Base-by-base conservation (phyloP, 176 grass and related monocot genomes). In the Microstegium vimineum region DNA sequence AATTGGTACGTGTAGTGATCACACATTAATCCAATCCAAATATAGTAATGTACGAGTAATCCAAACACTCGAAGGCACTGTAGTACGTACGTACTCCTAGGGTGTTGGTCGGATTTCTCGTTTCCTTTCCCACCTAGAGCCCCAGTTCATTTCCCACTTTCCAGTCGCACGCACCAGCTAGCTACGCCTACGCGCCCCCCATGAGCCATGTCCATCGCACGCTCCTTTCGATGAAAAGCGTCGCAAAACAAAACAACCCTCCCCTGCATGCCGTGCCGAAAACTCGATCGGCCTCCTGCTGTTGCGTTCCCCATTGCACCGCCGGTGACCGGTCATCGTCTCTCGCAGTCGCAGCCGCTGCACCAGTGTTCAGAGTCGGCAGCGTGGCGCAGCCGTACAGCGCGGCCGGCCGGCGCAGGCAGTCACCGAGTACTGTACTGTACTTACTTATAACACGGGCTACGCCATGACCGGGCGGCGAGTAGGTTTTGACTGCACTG, bases 401-500 rank as follows among this genome's bases (percentile, higher is more conserved):
- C 9, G 2, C 13, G 46, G 46, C 16, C 46, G 51, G 18, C 52
- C 52, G 51, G 52, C 52, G 52, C 51, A 54, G 51, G 85, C 79
- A 82, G 70, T 71, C 85, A n/a, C 26, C 65, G n/a, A n/a, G n/a
- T n/a, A n/a, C n/a, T n/a, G n/a, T n/a, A n/a, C n/a, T n/a, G n/a
- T n/a, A n/a, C n/a, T n/a, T n/a, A n/a, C n/a, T n/a, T n/a, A n/a
- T n/a, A n/a, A 32, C 2, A 22, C 5, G 40, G 78, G 38, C 63
- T 78, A 56, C 74, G 57, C 57, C 31, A 62, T 62, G 76, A 80
- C 82, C 87, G 63, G 34, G 1, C 13, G 45, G 20, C 49, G 30
- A 0, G 6, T 81, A 81, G 71, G 71, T 54, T 85, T 89, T 89
- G 87, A 85, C 87, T 26, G n/a, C n/a, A n/a, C n/a, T n/a, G n/a